These are phyloP conservation scores for Aspergillus affinis DNA, from an alignment of 495 filamentous ascomycete genomes.

Conservation along the genomic window DNA sequence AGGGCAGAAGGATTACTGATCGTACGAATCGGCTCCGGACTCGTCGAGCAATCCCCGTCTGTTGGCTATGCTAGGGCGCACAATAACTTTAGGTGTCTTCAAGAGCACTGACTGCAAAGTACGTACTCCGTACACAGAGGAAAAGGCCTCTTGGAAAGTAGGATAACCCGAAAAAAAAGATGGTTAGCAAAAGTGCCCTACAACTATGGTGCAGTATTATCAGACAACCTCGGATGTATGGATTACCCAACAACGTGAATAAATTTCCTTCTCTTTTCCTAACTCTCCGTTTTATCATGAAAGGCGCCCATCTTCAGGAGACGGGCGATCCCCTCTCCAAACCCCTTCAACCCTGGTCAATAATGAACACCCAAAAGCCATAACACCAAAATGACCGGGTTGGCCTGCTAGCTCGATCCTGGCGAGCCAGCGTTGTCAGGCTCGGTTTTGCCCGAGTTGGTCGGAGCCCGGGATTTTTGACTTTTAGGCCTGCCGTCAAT, in stretches of 20 bases:
- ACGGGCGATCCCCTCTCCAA: neutral
- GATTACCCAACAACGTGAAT: too few relatives aligned
- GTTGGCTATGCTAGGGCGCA: neutral
- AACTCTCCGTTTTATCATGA: neutral
- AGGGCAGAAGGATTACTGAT: neutral
- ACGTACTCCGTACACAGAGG: too few relatives aligned
- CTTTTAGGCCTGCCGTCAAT: constrained; percentile 8
- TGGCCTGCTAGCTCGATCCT: constrained; percentile 1
- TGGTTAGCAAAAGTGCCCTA: too few relatives aligned
- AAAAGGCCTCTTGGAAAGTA: too few relatives aligned
- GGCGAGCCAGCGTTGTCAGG: constrained; percentile 1
- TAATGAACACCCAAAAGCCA: neutral
- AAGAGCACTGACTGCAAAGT: neutral
- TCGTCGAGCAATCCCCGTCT: neutral
- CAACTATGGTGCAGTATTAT: too few relatives aligned
- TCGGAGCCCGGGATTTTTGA: constrained; percentile 3
- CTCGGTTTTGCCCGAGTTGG: constrained; percentile 13
- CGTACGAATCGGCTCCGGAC: too few relatives aligned
- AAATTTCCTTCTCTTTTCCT: neutral
- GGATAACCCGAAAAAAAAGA: too few relatives aligned
- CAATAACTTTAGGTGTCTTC: neutral
- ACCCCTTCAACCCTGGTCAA: neutral
- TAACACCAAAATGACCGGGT: neutral
- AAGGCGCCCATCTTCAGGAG: neutral
- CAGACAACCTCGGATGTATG: neutral